Evolutionary conservation across 192 early-diverging fungal genomes (phyloP), one percentile per base, ranked within the genome.

Genomic region (Oehlia diaphana): DNA sequence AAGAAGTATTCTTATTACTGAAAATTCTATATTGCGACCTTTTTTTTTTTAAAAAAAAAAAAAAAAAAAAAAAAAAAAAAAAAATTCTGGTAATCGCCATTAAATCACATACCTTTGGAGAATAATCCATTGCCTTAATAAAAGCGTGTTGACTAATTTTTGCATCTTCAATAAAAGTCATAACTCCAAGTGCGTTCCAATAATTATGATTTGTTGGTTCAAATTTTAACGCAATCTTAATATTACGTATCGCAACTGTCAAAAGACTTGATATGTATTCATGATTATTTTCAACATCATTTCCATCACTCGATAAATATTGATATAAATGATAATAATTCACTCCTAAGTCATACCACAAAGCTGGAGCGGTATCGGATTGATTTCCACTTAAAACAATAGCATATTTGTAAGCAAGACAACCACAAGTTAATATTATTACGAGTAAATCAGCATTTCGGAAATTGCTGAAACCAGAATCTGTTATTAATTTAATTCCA

Each of bases 131-230:
- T 16, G 97, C 89, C 80, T 91, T 87, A 76, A 97, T 93, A 77
- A 97, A 91, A 2, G 94, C 90, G 80, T 97, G 93, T 81, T 98
- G 97, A 65, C 92, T 90, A 61, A 96, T 81, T 63, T 86, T 87
- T 88, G 81, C 33, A 23, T 80, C 79, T 4, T 80, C 78, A 13
- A 82, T 64, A 21, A 86, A 67, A 1, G 91, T 86, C 16, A 92
- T 85, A 5, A 93, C 83, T 19, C 96, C 95, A 62, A 95, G 87
- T 0, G 91, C 84, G 67, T 93, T 94, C 92, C 94, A 94, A 35
- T 88, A 92, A 0, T 85, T 70, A 4, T 82, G 79, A 37, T 87
- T 90, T 0, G 76, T 73, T 7, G 90, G 88, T 33, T 95, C 89
- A 26, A 92, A 84, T 80, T 87, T 90, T 21, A 93, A 72, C 2